Percentiles rank a stretch among this genome's conserved stretches.
Evolutionary conservation across 345 rosid genomes (phyloP).

Genomic region (Corchorus capsularis): DNA sequence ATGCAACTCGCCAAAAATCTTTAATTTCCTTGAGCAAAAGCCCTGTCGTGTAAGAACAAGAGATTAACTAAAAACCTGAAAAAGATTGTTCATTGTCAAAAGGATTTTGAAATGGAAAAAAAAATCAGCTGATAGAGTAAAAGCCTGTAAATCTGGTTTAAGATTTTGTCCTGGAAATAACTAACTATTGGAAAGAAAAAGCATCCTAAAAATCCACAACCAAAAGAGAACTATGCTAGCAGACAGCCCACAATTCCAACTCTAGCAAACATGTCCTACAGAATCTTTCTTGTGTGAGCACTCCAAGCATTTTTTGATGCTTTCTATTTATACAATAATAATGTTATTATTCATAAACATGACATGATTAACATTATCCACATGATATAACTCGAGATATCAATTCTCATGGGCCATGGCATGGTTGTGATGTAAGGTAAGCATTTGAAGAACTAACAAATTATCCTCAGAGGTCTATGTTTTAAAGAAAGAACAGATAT

Average conservation of each 20-base stretch:
- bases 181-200: neutral
- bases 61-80: neutral
- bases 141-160: neutral
- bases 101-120: neutral
- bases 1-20: slow-evolving; percentile 81
- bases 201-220: neutral
- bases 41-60: slow-evolving; percentile 41
- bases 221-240: neutral
- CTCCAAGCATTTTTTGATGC: neutral
- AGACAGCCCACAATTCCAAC: neutral
- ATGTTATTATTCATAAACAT: neutral
- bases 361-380: neutral
- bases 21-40: slow-evolving; percentile 76
- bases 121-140: neutral
- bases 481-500: neutral
- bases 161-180: neutral
- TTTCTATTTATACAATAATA: neutral
- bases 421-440: neutral
- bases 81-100: neutral
- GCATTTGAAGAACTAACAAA: neutral
- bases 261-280: neutral
- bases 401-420: neutral
- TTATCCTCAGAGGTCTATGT: neutral
- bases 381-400: neutral
- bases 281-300: slow-evolving; percentile 5